phyloP scores from a whole-genome alignment of 257 asterid genomes.

The Solanum sitiens region DNA sequence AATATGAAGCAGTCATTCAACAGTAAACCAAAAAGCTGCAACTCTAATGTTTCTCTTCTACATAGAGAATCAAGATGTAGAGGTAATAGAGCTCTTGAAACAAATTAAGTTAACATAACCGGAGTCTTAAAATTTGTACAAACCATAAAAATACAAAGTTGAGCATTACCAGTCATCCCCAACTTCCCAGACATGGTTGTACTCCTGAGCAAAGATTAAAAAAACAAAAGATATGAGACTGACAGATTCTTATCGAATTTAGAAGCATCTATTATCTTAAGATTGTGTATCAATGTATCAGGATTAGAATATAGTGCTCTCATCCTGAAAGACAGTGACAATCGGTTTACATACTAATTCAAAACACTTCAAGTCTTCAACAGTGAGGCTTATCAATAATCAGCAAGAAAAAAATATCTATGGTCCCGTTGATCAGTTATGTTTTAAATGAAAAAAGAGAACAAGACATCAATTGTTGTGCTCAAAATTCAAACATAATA shows the following conservation, averaged over 20 bases:
- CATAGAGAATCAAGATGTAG: too few species aligned
- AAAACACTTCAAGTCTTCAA: not conserved
- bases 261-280: not conserved
- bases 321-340: not conserved
- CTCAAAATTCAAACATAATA: not conserved
- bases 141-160: conserved; percentile 1
- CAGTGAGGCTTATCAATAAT: not conserved
- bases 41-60: too few species aligned
- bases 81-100: too few species aligned
- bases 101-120: too few species aligned
- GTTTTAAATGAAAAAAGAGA: not conserved
- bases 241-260: not conserved
- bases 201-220: conserved; percentile 42
- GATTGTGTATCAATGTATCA: too few species aligned
- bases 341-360: not conserved
- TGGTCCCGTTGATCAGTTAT: not conserved
- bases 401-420: not conserved
- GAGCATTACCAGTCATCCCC: conserved; percentile 74
- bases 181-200: conserved; percentile 86
- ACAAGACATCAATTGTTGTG: not conserved
- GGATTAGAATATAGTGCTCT: not conserved
- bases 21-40: not conserved
- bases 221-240: not conserved
- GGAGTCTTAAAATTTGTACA: not conserved
- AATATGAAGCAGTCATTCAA: not conserved